A percentile compares a stretch with the other conserved stretches of the same genome.
These are phyloP conservation scores for Scytalidium lignicola DNA, from an alignment of 2,329 filamentous ascomycete species.

Conservation along the genomic window DNA sequence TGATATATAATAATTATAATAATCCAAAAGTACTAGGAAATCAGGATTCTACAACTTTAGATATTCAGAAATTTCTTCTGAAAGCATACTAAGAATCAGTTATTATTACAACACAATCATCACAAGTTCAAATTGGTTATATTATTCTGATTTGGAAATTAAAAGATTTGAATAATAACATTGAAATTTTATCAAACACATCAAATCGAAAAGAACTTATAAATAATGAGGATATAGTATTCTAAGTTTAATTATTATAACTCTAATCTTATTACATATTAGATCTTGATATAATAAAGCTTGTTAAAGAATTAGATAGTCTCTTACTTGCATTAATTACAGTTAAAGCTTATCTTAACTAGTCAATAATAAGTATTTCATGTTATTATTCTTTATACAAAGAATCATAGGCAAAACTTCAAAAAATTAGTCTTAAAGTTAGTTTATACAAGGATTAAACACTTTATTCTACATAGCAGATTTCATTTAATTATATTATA, in stretches of 20 bases:
- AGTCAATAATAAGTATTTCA: slow-evolving; percentile 35
- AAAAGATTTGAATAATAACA: slow-evolving; percentile 1
- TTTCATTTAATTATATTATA: slow-evolving; percentile 33
- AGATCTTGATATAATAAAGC: slow-evolving; percentile 6
- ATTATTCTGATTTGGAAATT: slow-evolving; percentile 3
- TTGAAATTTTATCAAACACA: slow-evolving; percentile 5
- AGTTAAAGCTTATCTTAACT: slow-evolving; percentile 38
- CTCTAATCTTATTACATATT: too few relatives aligned
- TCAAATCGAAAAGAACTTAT: slow-evolving; percentile 5
- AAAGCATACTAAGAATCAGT: slow-evolving; percentile 9
- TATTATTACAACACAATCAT: slow-evolving; percentile 15
- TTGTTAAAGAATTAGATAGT: slow-evolving; percentile 28
- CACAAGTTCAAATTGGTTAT: slow-evolving; percentile 7
- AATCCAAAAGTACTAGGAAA: slow-evolving; percentile 2
- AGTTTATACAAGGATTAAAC: slow-evolving; percentile 32
- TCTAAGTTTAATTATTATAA: slow-evolving; percentile 1
- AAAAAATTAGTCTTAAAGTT: slow-evolving; percentile 28
- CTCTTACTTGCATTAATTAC: slow-evolving; percentile 41
- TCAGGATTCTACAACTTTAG: slow-evolving; percentile 5
- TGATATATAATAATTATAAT: too few relatives aligned
- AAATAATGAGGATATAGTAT: slow-evolving; percentile 3
- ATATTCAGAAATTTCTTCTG: slow-evolving; percentile 7
- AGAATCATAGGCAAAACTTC: slow-evolving; percentile 32
- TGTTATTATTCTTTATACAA: slow-evolving; percentile 36
- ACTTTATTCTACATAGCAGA: slow-evolving; percentile 34